Conservation (phyloP, 129 eudicot species). For the Gnaphalium uliginosum region DNA sequence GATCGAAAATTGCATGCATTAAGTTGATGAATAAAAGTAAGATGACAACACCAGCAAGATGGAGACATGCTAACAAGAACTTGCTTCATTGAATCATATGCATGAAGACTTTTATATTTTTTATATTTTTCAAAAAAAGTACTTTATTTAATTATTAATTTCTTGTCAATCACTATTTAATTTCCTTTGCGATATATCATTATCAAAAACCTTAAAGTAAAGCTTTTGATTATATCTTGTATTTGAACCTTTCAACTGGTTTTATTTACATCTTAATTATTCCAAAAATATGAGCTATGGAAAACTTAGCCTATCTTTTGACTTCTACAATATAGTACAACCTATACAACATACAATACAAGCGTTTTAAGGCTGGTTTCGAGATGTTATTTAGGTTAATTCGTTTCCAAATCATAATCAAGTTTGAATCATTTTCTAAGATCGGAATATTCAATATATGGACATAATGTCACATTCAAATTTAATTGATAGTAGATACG, state of each 20-base stretch:
- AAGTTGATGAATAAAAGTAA: slow-evolving; percentile 1
- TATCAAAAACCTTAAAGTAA: background rate
- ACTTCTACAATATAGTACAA: background rate
- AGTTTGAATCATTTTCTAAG: background rate
- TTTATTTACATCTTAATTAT: background rate
- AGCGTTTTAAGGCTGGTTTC: background rate
- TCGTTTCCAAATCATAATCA: background rate
- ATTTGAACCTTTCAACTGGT: slow-evolving; percentile 31
- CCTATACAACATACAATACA: background rate
- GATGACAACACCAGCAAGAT: slow-evolving; percentile 24
- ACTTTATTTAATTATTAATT: background rate
- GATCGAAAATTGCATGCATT: background rate
- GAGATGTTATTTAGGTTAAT: background rate
- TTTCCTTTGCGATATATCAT: background rate
- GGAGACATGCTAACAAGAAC: slow-evolving; percentile 29
- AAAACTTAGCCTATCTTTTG: background rate
- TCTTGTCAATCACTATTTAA: background rate
- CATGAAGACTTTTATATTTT: background rate
- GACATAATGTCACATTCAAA: background rate
- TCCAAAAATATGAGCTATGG: slow-evolving; percentile 14
- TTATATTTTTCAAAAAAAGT: no score
- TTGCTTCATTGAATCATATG: slow-evolving; percentile 19
- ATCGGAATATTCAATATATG: background rate
- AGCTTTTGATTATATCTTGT: slow-evolving; percentile 13
- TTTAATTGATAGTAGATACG: background rate